phyloP scores from a whole-genome alignment of 1,284 basidiomycete genomes.

The Inonotus obliquus region DNA sequence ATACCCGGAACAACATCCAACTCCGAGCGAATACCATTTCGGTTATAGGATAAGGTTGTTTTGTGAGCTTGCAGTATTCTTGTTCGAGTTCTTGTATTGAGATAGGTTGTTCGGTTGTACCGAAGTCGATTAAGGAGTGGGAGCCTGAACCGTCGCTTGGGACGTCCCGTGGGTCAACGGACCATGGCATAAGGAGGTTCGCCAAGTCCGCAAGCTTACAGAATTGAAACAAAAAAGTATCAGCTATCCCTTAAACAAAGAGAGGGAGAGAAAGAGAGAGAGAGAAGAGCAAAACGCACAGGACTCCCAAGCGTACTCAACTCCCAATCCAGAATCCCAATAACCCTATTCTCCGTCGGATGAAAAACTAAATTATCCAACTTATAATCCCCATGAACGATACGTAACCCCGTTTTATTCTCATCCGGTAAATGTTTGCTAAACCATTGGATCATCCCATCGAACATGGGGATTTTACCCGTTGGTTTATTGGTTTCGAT shows the following conservation, averaged over 20 bases:
- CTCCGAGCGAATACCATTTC: constrained; percentile 78
- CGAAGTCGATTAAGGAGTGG: constrained; percentile 24
- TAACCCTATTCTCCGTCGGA: constrained; percentile 85
- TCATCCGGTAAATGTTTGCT: constrained; percentile 68
- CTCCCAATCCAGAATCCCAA: constrained; percentile 97
- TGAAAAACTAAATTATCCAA: constrained; percentile 96
- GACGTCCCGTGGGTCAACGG: constrained; percentile 48
- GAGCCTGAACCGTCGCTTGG: constrained; percentile 40
- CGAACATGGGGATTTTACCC: constrained; percentile 69
- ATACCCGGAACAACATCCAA: constrained; percentile 84
- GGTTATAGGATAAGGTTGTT: constrained; percentile 63
- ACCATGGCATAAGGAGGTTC: constrained; percentile 86
- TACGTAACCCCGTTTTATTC: constrained; percentile 55
- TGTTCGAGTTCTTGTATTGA: constrained; percentile 70
- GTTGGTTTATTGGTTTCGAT: constrained; percentile 54
- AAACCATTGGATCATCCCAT: constrained; percentile 79
- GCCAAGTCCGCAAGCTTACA: constrained; percentile 84
- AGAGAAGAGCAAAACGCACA: constrained; percentile 36
- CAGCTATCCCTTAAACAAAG: background rate
- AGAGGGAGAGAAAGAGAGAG: background rate
- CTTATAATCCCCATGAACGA: constrained; percentile 97
- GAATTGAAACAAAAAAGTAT: background rate
- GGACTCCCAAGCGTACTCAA: constrained; percentile 89
- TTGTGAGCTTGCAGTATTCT: constrained; percentile 63
- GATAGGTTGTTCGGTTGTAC: constrained; percentile 55